A percentile compares a stretch with the other conserved stretches of the same genome.
Conservation (phyloP, 441 rosid species). For the Theobroma grandiflorum region DNA sequence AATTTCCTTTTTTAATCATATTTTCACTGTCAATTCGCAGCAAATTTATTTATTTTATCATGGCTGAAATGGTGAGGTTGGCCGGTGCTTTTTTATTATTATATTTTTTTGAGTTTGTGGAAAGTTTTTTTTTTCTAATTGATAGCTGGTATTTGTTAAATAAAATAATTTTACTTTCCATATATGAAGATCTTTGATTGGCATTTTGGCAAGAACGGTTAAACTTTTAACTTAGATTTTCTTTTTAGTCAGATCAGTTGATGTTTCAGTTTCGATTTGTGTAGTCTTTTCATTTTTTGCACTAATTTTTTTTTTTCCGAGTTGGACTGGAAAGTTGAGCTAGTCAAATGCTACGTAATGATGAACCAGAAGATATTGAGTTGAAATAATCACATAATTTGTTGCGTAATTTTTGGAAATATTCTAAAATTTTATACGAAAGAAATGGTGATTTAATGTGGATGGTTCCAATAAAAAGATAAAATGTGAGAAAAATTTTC, state of each 20-base stretch:
- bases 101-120: conserved; percentile 1
- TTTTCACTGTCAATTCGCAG: background rate
- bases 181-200: conserved; percentile 1
- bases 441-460: conserved; percentile 6
- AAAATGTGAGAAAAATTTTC: background rate
- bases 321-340: background rate
- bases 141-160: background rate
- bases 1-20: background rate
- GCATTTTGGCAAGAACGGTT: background rate
- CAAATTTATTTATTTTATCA: conserved; percentile 7
- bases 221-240: background rate
- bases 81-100: background rate
- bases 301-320: background rate
- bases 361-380: background rate
- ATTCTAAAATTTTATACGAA: background rate
- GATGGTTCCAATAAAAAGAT: background rate
- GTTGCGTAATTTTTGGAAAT: background rate
- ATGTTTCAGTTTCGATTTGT: conserved; percentile 10
- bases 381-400: background rate
- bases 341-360: background rate
- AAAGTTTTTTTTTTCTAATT: background rate
- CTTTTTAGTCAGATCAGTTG: conserved; percentile 17
- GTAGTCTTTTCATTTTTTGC: background rate
- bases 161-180: background rate
- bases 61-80: background rate